Evolutionary conservation across 2,329 filamentous ascomycete genomes (phyloP).

Genomic region (Stemphylium vesicarium): DNA sequence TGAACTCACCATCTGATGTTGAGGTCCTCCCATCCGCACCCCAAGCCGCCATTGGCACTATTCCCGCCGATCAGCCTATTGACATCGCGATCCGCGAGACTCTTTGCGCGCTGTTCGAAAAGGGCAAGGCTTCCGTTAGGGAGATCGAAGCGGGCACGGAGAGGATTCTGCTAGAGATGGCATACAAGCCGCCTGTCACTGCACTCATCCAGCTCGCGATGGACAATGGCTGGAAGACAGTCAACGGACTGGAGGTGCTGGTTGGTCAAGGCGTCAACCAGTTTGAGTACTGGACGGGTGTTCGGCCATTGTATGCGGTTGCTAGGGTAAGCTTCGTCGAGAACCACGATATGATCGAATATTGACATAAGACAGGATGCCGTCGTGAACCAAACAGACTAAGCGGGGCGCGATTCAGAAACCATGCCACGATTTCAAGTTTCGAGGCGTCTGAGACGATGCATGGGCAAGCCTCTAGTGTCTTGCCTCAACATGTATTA

Average conservation of each 20-base stretch:
- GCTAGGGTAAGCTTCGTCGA: constrained; percentile 61
- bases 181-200: constrained; percentile 87
- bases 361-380: constrained; percentile 21
- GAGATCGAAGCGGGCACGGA: constrained; percentile 36
- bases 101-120: constrained; percentile 62
- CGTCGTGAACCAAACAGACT: constrained; percentile 23
- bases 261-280: constrained; percentile 86
- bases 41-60: constrained; percentile 82
- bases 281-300: constrained; percentile 86
- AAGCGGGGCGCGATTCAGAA: neutral
- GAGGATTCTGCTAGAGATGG: constrained; percentile 84
- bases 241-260: constrained; percentile 87
- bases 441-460: neutral
- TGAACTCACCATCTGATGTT: constrained; percentile 58
- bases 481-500: neutral
- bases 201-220: constrained; percentile 83
- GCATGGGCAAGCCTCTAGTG: neutral
- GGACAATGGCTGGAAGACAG: constrained; percentile 78
- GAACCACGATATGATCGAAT: neutral
- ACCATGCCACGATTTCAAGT: too few relatives aligned
- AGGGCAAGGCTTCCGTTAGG: constrained; percentile 24
- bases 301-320: constrained; percentile 73
- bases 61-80: constrained; percentile 86
- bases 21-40: constrained; percentile 58
- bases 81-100: constrained; percentile 72